Evolutionary conservation across 495 filamentous ascomycete species (phyloP).

Genomic region (Cercophora newfieldiana): DNA sequence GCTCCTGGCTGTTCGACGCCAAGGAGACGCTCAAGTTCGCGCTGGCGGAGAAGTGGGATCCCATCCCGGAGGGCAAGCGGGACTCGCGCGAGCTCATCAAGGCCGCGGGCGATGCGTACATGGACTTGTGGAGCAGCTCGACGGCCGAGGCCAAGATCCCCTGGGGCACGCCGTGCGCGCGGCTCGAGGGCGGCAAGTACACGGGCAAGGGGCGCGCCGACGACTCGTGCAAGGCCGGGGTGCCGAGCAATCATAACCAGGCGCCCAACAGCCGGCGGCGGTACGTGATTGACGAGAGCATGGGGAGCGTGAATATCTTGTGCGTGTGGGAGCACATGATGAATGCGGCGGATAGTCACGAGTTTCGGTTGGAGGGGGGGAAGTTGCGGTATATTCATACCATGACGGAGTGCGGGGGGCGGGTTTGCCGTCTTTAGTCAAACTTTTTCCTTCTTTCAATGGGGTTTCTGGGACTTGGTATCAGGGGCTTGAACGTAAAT

Average conservation of each 20-base stretch:
- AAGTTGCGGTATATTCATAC: slow-evolving; percentile 47
- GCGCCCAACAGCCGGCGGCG: slow-evolving; percentile 40
- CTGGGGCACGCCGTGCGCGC: slow-evolving; percentile 42
- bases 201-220: slow-evolving; percentile 37
- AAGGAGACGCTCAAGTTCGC: slow-evolving; percentile 39
- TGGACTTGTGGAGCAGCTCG: slow-evolving; percentile 42
- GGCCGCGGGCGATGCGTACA: slow-evolving; percentile 42
- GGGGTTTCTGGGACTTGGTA: neutral
- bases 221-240: slow-evolving; percentile 42
- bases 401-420: slow-evolving; percentile 36
- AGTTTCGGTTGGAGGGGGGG: slow-evolving; percentile 44
- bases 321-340: slow-evolving; percentile 45
- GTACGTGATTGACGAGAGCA: slow-evolving; percentile 42
- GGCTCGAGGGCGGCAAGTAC: slow-evolving; percentile 43
- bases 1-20: slow-evolving; percentile 46
- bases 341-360: slow-evolving; percentile 43
- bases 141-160: slow-evolving; percentile 37
- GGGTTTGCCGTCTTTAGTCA: slow-evolving; percentile 14
- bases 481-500: neutral
- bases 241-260: slow-evolving; percentile 41
- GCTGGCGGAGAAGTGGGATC: slow-evolving; percentile 38
- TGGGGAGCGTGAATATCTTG: slow-evolving; percentile 41
- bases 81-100: slow-evolving; percentile 33
- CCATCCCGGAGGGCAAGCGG: slow-evolving; percentile 34
- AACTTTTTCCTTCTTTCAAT: neutral